phyloP scores from a whole-genome alignment of 2,329 filamentous ascomycete species.

The Coniochaeta sp. region DNA sequence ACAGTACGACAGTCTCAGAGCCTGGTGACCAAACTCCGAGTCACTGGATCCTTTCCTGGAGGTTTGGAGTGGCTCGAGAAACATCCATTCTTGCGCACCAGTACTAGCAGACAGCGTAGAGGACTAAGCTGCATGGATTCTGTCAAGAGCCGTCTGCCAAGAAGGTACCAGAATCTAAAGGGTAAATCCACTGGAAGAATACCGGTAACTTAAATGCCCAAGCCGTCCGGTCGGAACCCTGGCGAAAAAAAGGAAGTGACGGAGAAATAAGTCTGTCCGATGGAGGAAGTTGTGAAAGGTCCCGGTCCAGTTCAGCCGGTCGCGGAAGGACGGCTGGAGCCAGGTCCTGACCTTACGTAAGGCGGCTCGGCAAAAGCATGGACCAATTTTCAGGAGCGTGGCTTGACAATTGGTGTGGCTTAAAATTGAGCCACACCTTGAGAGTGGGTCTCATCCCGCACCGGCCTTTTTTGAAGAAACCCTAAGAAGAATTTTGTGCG shows the following conservation, averaged over 20 bases:
- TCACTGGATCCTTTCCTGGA: no score
- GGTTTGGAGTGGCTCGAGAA: no score
- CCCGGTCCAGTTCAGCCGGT: not conserved
- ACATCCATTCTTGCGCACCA: no score
- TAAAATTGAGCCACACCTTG: no score
- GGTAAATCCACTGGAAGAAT: not conserved
- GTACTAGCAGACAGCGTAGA: not conserved
- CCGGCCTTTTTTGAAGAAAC: slow-evolving; percentile 1
- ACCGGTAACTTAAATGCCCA: not conserved
- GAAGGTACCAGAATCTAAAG: not conserved
- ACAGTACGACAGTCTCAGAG: not conserved
- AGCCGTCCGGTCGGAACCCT: not conserved
- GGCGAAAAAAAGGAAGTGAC: no score
- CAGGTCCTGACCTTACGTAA: slow-evolving; percentile 1
- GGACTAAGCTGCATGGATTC: not conserved
- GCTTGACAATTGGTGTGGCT: not conserved
- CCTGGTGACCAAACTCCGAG: not conserved
- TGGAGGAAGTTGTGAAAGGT: not conserved
- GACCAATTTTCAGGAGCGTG: no score
- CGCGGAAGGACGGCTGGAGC: not conserved
- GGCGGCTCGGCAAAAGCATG: no score
- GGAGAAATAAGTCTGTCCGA: no score
- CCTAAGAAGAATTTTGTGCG: slow-evolving; percentile 1
- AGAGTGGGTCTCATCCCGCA: no score
- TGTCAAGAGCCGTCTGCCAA: not conserved